A percentile compares a stretch with the other conserved stretches of the same genome.
Evolutionary conservation across 306 rosid species (phyloP).

Genomic region (Medicago lupulina): DNA sequence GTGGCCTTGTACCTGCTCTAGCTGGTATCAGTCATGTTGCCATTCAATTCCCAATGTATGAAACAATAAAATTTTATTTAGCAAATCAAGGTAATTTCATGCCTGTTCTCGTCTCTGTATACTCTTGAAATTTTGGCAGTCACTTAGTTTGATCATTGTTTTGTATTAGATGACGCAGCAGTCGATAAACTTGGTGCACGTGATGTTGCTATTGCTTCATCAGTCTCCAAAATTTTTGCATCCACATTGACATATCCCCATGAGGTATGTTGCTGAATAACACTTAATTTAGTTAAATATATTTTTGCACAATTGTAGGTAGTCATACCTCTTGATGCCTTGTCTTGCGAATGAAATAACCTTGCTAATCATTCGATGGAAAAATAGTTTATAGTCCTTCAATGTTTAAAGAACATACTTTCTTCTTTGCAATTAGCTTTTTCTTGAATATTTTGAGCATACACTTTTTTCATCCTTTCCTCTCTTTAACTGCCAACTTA

Average conservation of each 20-base stretch:
- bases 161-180: slow-evolving; percentile 61
- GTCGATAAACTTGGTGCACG: slow-evolving; percentile 74
- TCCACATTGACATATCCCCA: slow-evolving; percentile 92
- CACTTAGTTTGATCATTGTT: slow-evolving; percentile 20
- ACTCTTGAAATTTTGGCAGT: slow-evolving; percentile 25
- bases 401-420: slow-evolving; percentile 13
- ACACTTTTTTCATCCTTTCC: background rate
- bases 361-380: slow-evolving; percentile 18
- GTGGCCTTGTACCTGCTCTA: slow-evolving; percentile 93
- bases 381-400: slow-evolving; percentile 12
- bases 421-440: background rate
- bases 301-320: slow-evolving; percentile 12
- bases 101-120: slow-evolving; percentile 15
- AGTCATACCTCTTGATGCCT: slow-evolving; percentile 14
- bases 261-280: slow-evolving; percentile 63
- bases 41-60: slow-evolving; percentile 85
- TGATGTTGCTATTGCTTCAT: slow-evolving; percentile 88
- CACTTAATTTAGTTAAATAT: slow-evolving; percentile 23
- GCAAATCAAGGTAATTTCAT: slow-evolving; percentile 67
- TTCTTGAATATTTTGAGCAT: slow-evolving; percentile 20
- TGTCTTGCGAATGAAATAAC: slow-evolving; percentile 18
- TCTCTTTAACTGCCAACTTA: slow-evolving; percentile 11
- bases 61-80: slow-evolving; percentile 70
- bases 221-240: slow-evolving; percentile 87
- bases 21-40: slow-evolving; percentile 94